Conservation (phyloP, 352 stramenopile genomes). For the Pythium oligandrum region DNA sequence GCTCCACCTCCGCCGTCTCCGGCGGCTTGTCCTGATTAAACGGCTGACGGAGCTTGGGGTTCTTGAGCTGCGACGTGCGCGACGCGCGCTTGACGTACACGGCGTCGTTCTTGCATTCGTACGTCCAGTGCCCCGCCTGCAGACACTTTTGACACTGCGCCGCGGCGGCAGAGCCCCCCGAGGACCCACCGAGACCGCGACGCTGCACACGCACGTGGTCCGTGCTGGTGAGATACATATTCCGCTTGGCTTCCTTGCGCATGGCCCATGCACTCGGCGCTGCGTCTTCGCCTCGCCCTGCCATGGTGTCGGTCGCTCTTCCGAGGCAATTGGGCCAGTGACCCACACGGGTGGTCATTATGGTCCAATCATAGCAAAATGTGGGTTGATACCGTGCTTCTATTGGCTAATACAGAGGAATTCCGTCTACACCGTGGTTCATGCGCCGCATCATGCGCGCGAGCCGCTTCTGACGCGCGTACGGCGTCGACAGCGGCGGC, state of each 20-base stretch:
- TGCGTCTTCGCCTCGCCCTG: conserved; percentile 22
- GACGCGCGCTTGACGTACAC: conserved; percentile 77
- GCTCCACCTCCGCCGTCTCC: conserved; percentile 34
- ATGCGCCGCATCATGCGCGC: conserved; percentile 18
- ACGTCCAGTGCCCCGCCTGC: conserved; percentile 74
- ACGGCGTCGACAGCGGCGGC: conserved; percentile 35
- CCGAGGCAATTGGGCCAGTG: not conserved
- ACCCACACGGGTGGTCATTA: too few relatives aligned
- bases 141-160: conserved; percentile 86
- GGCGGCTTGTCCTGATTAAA: conserved; percentile 79
- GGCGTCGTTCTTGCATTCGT: conserved; percentile 85
- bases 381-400: not conserved
- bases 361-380: conserved; percentile 6
- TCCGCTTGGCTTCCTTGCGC: conserved; percentile 70
- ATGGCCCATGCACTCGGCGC: conserved; percentile 56
- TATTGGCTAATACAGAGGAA: conserved; percentile 17
- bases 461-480: conserved; percentile 27
- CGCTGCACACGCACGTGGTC: conserved; percentile 61
- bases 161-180: conserved; percentile 12
- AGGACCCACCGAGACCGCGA: conserved; percentile 21
- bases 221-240: conserved; percentile 83
- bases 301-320: conserved; percentile 1
- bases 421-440: conserved; percentile 5
- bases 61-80: conserved; percentile 71
- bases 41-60: conserved; percentile 73